phyloP scores from a whole-genome alignment of 305 asterid species.

The Coffea humblotiana region DNA sequence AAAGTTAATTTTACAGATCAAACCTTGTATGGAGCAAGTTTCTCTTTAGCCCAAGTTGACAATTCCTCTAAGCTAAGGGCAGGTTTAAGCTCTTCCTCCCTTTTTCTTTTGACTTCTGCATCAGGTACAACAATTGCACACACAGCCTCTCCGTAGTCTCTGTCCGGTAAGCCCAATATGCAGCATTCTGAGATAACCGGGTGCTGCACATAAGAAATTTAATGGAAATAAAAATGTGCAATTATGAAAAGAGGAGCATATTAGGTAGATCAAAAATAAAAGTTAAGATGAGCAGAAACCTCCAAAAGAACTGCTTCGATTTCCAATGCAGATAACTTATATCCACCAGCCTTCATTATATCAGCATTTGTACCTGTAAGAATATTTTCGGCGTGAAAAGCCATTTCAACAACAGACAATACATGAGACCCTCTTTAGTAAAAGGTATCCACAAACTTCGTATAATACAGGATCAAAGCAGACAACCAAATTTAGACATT shows the following conservation, averaged over 20 bases:
- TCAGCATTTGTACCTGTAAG: slow-evolving; percentile 94
- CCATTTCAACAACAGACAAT: slow-evolving; percentile 2
- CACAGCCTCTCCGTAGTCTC: slow-evolving; percentile 84
- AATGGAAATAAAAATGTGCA: slow-evolving; percentile 13
- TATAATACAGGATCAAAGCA: background rate
- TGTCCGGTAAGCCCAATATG: slow-evolving; percentile 93
- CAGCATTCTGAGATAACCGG: slow-evolving; percentile 79
- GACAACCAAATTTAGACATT: background rate
- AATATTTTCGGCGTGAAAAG: background rate
- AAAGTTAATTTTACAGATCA: background rate
- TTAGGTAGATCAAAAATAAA: background rate
- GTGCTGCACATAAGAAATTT: slow-evolving; percentile 56
- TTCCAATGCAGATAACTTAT: slow-evolving; percentile 92
- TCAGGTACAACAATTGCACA: slow-evolving; percentile 76
- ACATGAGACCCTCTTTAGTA: background rate
- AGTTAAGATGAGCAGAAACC: slow-evolving; percentile 42
- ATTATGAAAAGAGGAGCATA: background rate
- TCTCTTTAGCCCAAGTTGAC: slow-evolving; percentile 81
- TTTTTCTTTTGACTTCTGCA: slow-evolving; percentile 48
- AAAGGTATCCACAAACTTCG: background rate
- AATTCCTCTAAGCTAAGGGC: slow-evolving; percentile 80
- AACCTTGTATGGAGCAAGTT: slow-evolving; percentile 98
- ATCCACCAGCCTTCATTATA: slow-evolving; percentile 98
- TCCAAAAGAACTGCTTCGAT: slow-evolving; percentile 94
- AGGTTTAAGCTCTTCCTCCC: slow-evolving; percentile 67